phyloP scores from a whole-genome alignment of 345 rosid species.

The Viola odorata region DNA sequence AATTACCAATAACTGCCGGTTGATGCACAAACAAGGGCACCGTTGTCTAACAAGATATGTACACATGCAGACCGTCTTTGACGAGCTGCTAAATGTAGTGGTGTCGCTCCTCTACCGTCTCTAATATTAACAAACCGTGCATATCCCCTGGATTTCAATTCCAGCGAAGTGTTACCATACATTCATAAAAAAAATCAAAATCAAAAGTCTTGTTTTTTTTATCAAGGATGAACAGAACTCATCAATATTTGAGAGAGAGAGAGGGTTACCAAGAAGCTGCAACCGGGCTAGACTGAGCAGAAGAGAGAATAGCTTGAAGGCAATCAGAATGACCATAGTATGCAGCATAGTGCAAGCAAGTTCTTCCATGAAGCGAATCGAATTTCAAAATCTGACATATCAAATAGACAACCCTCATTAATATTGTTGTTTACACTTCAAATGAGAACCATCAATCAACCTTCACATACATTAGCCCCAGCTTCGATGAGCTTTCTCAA shows the following conservation, averaged over 20 bases:
- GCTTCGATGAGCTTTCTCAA: conserved; percentile 81
- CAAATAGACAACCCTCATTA: conserved; percentile 6
- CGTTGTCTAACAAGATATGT: conserved; percentile 69
- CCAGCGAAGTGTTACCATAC: not conserved
- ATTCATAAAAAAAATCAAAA: not conserved
- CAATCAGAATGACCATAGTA: conserved; percentile 81
- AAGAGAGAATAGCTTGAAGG: conserved; percentile 69
- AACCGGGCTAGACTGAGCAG: conserved; percentile 77
- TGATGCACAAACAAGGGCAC: conserved; percentile 93
- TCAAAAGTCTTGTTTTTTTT: too few relatives aligned
- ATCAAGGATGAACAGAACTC: not conserved
- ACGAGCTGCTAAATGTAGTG: conserved; percentile 90
- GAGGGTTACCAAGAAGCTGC: conserved; percentile 66
- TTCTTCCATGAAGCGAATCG: conserved; percentile 82
- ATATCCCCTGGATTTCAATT: conserved; percentile 62
- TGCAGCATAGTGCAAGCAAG: conserved; percentile 94
- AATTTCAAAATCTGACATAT: conserved; percentile 73
- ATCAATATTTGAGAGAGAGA: conserved; percentile 3
- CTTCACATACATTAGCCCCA: conserved; percentile 81
- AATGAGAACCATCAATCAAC: not conserved
- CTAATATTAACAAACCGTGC: conserved; percentile 88
- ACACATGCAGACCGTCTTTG: conserved; percentile 86
- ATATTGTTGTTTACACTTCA: conserved; percentile 5
- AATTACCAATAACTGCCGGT: conserved; percentile 86
- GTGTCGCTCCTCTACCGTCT: conserved; percentile 90